Evolutionary conservation across 305 asterid species (phyloP), one percentile per base, ranked within the genome.

Genomic region (Fraxinus ornus): DNA sequence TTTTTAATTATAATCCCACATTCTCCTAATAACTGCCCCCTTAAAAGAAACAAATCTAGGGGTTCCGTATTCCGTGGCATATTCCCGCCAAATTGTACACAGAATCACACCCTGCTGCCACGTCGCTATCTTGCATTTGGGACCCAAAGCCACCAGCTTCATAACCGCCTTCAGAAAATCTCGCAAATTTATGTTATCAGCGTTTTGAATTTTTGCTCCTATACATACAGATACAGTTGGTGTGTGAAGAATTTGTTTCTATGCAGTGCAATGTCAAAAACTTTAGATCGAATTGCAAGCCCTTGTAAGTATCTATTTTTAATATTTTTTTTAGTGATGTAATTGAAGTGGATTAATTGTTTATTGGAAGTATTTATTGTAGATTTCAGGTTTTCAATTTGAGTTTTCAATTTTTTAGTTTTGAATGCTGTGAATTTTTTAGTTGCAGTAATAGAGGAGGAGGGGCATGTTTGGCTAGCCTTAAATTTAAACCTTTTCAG

Each of bases 21-120:
- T 24, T n/a, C n/a, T n/a, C n/a, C n/a, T 24, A 24, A 24, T 24
- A 24, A 24, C 26, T 24, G 26, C 26, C 26, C 26, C 26, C 26
- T 24, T 24, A 24, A 24, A 33, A 32, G 13, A 47, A 77, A 44
- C 81, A 68, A 15, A 77, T 9, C 13, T 32, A 30, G 64, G 36
- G 9, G 39, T 36, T 24, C 72, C 15, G 17, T 21, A 36, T 77
- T 47, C 49, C 1, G 44, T 19, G 76, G 91, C 83, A 90, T 90
- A 89, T 92, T 86, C 93, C 92, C 91, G 91, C 93, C 90, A 87
- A 83, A 85, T 30, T 73, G 41, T 71, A 55, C 81, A 66, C 81
- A 75, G 57, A 68, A 5, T 73, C 76, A 81, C 85, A 75, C 66
- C 75, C 64, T 41, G 60, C 24, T 64, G 83, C 80, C 89, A 87